phyloP scores from a whole-genome alignment of 2,329 filamentous ascomycete genomes.

The Epichloe coenophiala region DNA sequence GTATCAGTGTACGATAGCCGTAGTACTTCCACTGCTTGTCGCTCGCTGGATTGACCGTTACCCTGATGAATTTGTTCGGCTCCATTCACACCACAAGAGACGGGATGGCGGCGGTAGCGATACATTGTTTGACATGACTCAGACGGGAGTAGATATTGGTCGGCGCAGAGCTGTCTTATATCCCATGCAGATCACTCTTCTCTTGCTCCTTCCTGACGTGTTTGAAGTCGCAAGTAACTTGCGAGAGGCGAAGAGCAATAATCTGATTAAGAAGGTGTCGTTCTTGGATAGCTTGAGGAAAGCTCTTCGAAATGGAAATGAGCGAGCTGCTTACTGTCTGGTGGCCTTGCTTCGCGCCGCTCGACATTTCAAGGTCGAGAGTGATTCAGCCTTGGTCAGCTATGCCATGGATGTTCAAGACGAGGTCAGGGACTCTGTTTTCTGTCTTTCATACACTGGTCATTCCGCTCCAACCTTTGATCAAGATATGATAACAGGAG shows the following conservation, averaged over 20 bases:
- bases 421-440: constrained; percentile 52
- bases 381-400: constrained; percentile 49
- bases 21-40: constrained; percentile 49
- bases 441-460: constrained; percentile 35
- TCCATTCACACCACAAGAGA: constrained; percentile 46
- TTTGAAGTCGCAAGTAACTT: constrained; percentile 58
- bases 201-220: constrained; percentile 53
- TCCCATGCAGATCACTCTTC: constrained; percentile 47
- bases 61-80: constrained; percentile 49
- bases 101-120: constrained; percentile 54
- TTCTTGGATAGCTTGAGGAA: constrained; percentile 53
- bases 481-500: constrained; percentile 50
- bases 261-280: constrained; percentile 51
- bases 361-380: constrained; percentile 49
- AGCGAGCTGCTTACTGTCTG: constrained; percentile 53
- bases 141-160: constrained; percentile 44
- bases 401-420: constrained; percentile 59
- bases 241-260: constrained; percentile 46
- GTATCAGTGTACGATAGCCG: constrained; percentile 50
- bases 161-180: constrained; percentile 42
- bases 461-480: constrained; percentile 41
- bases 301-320: constrained; percentile 48
- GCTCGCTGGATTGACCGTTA: constrained; percentile 52
- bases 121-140: constrained; percentile 56
- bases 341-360: constrained; percentile 49